A percentile compares a stretch with the other conserved stretches of the same genome.
Evolutionary conservation across 2,329 filamentous ascomycete species (phyloP).

Genomic region (Neopestalotiopsis rosae): DNA sequence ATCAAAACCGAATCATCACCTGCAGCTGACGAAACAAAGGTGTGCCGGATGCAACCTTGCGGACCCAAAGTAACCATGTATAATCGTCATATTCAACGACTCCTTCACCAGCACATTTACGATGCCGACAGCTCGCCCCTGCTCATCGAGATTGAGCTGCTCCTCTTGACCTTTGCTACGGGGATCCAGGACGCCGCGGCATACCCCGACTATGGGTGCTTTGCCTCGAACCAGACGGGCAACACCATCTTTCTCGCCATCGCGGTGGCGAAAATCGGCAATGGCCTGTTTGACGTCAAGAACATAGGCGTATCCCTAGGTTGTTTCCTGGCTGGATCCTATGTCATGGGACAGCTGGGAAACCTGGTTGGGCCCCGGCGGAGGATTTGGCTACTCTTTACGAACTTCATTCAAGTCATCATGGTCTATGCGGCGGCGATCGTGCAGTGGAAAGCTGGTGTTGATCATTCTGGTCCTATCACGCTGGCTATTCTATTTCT

Average conservation of each 20-base stretch:
- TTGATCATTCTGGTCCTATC: background rate
- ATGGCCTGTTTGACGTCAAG: background rate
- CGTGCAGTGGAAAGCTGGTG: background rate
- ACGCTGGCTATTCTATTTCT: slow-evolving; percentile 1
- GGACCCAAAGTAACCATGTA: background rate
- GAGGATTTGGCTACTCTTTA: background rate
- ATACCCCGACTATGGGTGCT: slow-evolving; percentile 4
- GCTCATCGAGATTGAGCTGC: slow-evolving; percentile 6
- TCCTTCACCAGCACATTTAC: background rate
- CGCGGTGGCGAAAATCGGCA: background rate
- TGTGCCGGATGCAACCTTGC: background rate
- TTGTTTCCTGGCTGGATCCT: background rate
- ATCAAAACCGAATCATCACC: background rate
- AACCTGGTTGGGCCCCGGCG: background rate
- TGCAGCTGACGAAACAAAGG: background rate
- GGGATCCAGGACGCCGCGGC: slow-evolving; percentile 3
- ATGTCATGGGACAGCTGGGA: slow-evolving; percentile 3
- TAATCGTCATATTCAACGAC: background rate
- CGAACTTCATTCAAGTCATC: background rate
- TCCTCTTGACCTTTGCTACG: background rate
- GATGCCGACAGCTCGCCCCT: slow-evolving; percentile 5
- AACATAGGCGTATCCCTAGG: background rate
- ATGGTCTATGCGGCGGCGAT: background rate
- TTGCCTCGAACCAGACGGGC: slow-evolving; percentile 1
- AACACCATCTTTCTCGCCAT: slow-evolving; percentile 1